Conservation (phyloP, 2,329 filamentous ascomycete species). For the Cladosporium sp. region DNA sequence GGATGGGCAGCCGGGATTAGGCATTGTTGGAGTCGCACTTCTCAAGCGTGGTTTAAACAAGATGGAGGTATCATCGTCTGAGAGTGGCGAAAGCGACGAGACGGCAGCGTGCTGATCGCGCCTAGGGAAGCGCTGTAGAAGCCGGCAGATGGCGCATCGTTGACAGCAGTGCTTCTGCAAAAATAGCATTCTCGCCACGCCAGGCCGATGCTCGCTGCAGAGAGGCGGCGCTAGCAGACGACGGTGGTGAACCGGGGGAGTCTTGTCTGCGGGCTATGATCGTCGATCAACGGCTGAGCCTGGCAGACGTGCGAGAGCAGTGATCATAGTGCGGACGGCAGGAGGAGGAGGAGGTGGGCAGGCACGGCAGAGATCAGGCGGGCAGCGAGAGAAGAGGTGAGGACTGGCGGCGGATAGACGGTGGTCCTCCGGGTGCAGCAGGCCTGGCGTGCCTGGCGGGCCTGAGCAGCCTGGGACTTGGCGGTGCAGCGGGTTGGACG, state of each 20-base stretch:
- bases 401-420: not conserved
- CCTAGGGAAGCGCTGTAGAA: not conserved
- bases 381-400: not conserved
- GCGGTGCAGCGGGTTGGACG: too few relatives aligned
- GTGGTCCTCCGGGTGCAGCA: not conserved
- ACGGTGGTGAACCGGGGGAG: not conserved
- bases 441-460: too few relatives aligned
- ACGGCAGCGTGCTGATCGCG: not conserved
- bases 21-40: too few relatives aligned
- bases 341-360: not conserved
- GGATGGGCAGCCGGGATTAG: too few relatives aligned
- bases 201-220: constrained; percentile 3
- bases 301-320: not conserved
- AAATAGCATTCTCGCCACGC: constrained; percentile 1
- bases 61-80: not conserved
- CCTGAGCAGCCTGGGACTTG: too few relatives aligned
- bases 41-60: too few relatives aligned
- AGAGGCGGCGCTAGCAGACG: not conserved
- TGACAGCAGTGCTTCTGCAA: not conserved
- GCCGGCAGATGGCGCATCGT: not conserved
- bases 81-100: constrained; percentile 4
- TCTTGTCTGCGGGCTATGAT: constrained; percentile 7
- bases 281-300: constrained; percentile 5
- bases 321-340: not conserved
- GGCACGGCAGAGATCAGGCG: not conserved